A percentile compares a stretch with the other conserved stretches of the same genome.
Evolutionary conservation across 1,139 yeast genomes (phyloP).

Genomic region (Geotrichum cucujoidarum): DNA sequence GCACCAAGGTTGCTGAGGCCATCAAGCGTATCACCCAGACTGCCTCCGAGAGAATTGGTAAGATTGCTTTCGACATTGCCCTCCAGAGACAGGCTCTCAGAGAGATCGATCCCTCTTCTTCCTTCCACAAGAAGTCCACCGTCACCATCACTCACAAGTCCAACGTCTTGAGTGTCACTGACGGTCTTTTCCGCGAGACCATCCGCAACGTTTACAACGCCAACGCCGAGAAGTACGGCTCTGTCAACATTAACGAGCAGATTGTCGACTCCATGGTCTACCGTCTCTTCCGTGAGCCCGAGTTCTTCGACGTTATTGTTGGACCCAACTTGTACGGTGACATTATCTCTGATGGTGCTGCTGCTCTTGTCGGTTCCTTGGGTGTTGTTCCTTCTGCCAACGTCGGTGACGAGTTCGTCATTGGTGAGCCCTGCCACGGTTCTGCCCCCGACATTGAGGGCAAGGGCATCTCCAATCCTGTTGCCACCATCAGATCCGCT

Average conservation of each 20-base stretch:
- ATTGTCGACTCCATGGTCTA: conserved; percentile 98
- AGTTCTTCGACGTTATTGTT: conserved; percentile 92
- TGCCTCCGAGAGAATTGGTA: conserved; percentile 82
- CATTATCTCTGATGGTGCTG: conserved; percentile 96
- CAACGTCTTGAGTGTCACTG: conserved; percentile 85
- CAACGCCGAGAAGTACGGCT: conserved; percentile 49
- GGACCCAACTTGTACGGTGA: conserved; percentile 99
- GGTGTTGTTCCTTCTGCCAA: conserved; percentile 98
- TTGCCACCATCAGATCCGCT: conserved; percentile 95
- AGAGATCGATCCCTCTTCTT: conserved; percentile 51
- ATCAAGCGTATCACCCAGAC: conserved; percentile 89
- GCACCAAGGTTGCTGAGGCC: conserved; percentile 90
- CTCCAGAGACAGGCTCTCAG: conserved; percentile 82
- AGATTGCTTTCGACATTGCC: conserved; percentile 89
- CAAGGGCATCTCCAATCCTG: conserved; percentile 88
- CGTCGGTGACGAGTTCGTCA: conserved; percentile 92
- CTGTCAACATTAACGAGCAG: conserved; percentile 78
- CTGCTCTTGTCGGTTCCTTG: conserved; percentile 94
- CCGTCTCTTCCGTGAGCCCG: conserved; percentile 97
- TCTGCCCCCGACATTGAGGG: conserved; percentile 99
- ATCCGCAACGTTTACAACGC: conserved; percentile 71
- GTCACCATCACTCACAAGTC: conserved; percentile 96
- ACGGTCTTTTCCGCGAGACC: conserved; percentile 93
- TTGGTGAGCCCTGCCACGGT: conserved; percentile 99
- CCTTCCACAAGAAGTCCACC: conserved; percentile 48